Conservation (phyloP, 495 filamentous ascomycete genomes). For the Parmelia sp. region DNA sequence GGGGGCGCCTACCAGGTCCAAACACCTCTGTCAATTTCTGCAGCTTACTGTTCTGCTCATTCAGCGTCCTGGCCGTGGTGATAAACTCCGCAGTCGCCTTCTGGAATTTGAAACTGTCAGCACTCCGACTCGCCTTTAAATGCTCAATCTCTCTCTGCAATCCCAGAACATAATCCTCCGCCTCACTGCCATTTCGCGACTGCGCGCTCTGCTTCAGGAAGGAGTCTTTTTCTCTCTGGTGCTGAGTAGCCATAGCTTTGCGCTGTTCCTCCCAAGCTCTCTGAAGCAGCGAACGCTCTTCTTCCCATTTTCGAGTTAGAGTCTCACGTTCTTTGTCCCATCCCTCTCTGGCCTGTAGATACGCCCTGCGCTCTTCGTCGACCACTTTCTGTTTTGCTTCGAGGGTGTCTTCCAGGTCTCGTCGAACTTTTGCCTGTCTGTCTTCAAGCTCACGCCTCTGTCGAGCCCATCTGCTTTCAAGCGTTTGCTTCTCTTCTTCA, state of each 20-base stretch:
- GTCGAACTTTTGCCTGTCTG: conserved; percentile 13
- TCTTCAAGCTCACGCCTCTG: conserved; percentile 23
- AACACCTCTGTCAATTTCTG: conserved; percentile 52
- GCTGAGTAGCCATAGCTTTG: conserved; percentile 21
- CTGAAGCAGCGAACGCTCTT: conserved; percentile 20
- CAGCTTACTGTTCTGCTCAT: conserved; percentile 50
- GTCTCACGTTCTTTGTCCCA: conserved; percentile 24
- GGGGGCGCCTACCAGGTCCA: conserved; percentile 54
- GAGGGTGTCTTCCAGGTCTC: conserved; percentile 17
- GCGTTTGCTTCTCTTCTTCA: conserved; percentile 18
- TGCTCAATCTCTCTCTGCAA: conserved; percentile 45
- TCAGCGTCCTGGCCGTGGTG: conserved; percentile 46
- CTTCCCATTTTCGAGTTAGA: conserved; percentile 17
- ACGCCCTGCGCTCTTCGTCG: conserved; percentile 18
- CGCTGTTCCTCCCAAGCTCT: conserved; percentile 30
- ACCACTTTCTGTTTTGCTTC: conserved; percentile 21
- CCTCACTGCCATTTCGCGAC: conserved; percentile 36
- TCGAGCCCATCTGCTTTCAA: conserved; percentile 15
- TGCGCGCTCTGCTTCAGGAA: conserved; percentile 27
- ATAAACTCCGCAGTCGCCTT: conserved; percentile 45
- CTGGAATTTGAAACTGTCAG: conserved; percentile 47
- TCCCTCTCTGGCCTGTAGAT: conserved; percentile 19
- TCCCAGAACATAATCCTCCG: conserved; percentile 32
- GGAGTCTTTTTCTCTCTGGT: conserved; percentile 27
- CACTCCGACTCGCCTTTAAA: conserved; percentile 40